Conservation (phyloP, 2,329 filamentous ascomycete genomes). For the Ophiostoma populinum region DNA sequence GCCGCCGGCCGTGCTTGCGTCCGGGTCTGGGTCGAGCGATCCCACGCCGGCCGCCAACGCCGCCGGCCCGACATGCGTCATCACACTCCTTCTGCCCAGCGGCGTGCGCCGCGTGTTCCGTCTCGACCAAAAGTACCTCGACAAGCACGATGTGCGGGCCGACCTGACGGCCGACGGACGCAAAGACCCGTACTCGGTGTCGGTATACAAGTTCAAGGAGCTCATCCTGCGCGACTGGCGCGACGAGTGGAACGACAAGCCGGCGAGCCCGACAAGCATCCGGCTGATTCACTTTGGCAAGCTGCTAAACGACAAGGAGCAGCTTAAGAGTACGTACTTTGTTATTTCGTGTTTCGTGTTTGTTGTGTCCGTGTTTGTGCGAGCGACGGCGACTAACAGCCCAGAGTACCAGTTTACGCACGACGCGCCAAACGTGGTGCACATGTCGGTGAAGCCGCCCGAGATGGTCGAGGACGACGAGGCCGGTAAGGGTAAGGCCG, state of each 20-base stretch:
- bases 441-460: conserved; percentile 82
- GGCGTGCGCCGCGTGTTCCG: conserved; percentile 79
- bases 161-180: conserved; percentile 40
- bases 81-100: conserved; percentile 67
- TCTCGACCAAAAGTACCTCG: conserved; percentile 73
- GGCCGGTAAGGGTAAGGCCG: conserved; percentile 45
- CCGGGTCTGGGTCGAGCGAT: no score
- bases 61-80: conserved; percentile 38
- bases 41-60: no score
- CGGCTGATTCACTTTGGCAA: conserved; percentile 84
- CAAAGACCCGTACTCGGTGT: conserved; percentile 73
- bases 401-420: conserved; percentile 63
- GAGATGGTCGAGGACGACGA: conserved; percentile 71
- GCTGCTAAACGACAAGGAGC: conserved; percentile 74
- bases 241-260: conserved; percentile 76
- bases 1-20: no score
- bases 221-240: conserved; percentile 87
- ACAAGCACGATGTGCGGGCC: conserved; percentile 60
- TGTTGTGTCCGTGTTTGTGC: neutral
- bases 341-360: neutral
- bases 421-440: conserved; percentile 68
- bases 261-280: conserved; percentile 75
- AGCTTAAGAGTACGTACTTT: conserved; percentile 54
- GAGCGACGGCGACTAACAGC: neutral
- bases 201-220: conserved; percentile 86